phyloP scores from a whole-genome alignment of 371 early-diverging fungal species.

The Zopfochytrium polystomum region DNA sequence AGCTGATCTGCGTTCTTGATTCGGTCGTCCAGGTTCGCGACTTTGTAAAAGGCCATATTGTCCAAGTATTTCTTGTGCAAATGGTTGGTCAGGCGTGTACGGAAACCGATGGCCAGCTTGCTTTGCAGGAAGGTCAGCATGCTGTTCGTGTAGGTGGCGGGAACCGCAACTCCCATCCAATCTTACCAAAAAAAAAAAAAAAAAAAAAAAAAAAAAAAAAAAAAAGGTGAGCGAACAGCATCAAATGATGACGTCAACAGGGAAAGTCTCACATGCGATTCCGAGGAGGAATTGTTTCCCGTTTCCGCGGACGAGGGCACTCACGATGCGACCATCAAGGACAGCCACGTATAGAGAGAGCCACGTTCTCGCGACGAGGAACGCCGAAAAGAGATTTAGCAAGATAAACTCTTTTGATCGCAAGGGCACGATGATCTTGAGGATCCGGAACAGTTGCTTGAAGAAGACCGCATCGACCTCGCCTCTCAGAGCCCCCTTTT shows the following conservation, averaged over 20 bases:
- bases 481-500: slow-evolving; percentile 23
- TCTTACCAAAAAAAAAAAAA: slow-evolving; percentile 36
- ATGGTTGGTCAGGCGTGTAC: slow-evolving; percentile 76
- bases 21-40: slow-evolving; percentile 75
- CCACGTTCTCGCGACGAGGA: slow-evolving; percentile 52
- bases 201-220: slow-evolving; percentile 61
- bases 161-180: slow-evolving; percentile 95
- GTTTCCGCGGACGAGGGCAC: slow-evolving; percentile 67
- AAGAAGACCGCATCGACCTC: slow-evolving; percentile 79
- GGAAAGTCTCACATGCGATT: slow-evolving; percentile 32
- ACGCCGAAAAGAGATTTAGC: slow-evolving; percentile 74
- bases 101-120: slow-evolving; percentile 84
- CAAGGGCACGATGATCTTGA: slow-evolving; percentile 74
- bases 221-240: slow-evolving; percentile 22
- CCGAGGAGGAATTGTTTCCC: slow-evolving; percentile 46
- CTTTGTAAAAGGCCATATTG: slow-evolving; percentile 78
- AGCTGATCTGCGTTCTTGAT: slow-evolving; percentile 85
- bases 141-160: slow-evolving; percentile 96
- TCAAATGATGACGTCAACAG: not conserved
- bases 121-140: slow-evolving; percentile 86
- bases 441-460: slow-evolving; percentile 61
- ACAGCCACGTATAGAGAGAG: slow-evolving; percentile 61
- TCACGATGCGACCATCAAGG: slow-evolving; percentile 90
- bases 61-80: slow-evolving; percentile 76
- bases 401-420: slow-evolving; percentile 77